Percentiles rank a stretch among this genome's conserved stretches.
phyloP scores from a whole-genome alignment of 352 stramenopile genomes.

The Thalassiosira hispida region DNA sequence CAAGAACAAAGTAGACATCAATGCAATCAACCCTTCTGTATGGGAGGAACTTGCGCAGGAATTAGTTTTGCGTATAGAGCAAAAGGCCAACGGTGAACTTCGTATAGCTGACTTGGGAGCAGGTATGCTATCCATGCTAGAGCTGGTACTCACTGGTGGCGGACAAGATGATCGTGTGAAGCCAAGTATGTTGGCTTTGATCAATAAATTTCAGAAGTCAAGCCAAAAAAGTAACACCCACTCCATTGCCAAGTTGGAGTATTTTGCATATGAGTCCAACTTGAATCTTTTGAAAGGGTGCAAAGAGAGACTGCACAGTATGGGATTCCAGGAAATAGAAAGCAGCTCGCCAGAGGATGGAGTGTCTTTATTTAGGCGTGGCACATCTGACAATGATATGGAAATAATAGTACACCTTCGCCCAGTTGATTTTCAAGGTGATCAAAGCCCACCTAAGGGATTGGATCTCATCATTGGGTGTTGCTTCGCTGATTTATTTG shows the following conservation, averaged over 20 bases:
- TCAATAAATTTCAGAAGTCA: conserved; percentile 24
- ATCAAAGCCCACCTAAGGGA: conserved; percentile 29
- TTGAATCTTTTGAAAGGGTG: conserved; percentile 59
- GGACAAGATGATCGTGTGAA: conserved; percentile 45
- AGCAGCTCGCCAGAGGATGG: background rate
- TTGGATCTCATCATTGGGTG: conserved; percentile 85
- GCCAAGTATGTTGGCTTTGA: conserved; percentile 45
- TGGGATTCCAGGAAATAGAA: conserved; percentile 59
- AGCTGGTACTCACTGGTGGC: conserved; percentile 66
- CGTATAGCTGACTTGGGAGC: conserved; percentile 81
- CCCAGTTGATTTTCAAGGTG: conserved; percentile 54
- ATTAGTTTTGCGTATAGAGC: conserved; percentile 50
- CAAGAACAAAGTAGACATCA: conserved; percentile 85
- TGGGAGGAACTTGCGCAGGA: conserved; percentile 67
- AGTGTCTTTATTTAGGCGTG: background rate
- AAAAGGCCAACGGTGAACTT: conserved; percentile 38
- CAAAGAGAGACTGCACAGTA: conserved; percentile 46
- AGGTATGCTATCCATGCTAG: conserved; percentile 82
- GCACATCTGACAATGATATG: conserved; percentile 14
- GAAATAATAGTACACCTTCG: conserved; percentile 58
- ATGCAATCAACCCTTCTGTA: conserved; percentile 69
- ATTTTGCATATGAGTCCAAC: conserved; percentile 82
- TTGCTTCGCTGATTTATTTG: conserved; percentile 87
- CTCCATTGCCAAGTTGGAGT: conserved; percentile 49
- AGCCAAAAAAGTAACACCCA: conserved; percentile 13